phyloP scores from a whole-genome alignment of 495 filamentous ascomycete species.

The Penicillium chermesinum region DNA sequence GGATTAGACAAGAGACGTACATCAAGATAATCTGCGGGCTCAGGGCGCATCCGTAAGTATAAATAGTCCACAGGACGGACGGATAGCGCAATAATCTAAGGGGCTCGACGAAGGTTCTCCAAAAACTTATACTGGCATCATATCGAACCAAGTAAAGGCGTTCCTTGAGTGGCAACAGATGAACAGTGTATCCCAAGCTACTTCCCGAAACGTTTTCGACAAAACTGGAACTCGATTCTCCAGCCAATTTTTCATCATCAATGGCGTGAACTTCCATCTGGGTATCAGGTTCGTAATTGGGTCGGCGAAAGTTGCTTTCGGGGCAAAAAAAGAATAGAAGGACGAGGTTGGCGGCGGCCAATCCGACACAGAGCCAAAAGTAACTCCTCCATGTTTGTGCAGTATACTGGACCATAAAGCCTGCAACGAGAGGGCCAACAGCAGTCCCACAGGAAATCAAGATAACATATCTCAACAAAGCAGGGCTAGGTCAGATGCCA shows the following conservation, averaged over 20 bases:
- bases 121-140: no score
- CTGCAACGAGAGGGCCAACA: slow-evolving; percentile 4
- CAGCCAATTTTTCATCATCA: no score
- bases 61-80: slow-evolving; percentile 2
- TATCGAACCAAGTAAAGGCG: no score
- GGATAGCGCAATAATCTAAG: slow-evolving; percentile 1
- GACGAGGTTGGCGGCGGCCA: background rate
- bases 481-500: background rate
- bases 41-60: background rate
- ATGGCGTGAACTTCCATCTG: background rate
- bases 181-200: no score
- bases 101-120: background rate
- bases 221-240: no score
- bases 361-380: background rate
- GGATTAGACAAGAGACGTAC: background rate
- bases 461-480: background rate
- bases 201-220: no score
- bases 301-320: slow-evolving; percentile 1
- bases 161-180: no score
- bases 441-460: slow-evolving; percentile 2
- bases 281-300: background rate
- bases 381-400: slow-evolving; percentile 1
- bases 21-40: slow-evolving; percentile 6
- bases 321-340: background rate
- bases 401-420: slow-evolving; percentile 1